Evolutionary conservation across 1,139 yeast species (phyloP), one percentile per base, ranked within the genome.

Genomic region (Taiozyma sp.): DNA sequence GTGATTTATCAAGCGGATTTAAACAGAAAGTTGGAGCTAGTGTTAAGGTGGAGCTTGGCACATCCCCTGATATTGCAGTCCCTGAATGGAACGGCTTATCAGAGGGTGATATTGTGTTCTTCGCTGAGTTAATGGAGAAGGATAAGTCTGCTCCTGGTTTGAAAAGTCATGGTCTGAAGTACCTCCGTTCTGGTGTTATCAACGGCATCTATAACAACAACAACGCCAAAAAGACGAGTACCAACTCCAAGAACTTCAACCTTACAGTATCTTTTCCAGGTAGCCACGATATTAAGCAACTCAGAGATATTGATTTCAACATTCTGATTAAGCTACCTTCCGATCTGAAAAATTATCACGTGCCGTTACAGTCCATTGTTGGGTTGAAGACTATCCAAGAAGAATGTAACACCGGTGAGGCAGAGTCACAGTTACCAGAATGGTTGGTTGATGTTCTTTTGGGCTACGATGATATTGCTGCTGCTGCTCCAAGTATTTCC

Each of bases 361-460:
- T 12, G 4, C 10, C 28, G 3, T 39, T 55, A 8, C 13, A 45
- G 24, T 10, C 29, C 10, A 43, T 54, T 2, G 12, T 22, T 1
- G 22, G 47, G 2, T 14, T 44, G 2, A 28, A 46, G 4, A 42
- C 49, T 10, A 10, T 19, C 6, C 36, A 14, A 7, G 14, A 28
- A 9, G 52, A 50, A 9, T 39, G 40, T 19, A 4, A 28, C 2
- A 13, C 54, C 1, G 36, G 8, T n/a, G 36, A 32, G 4, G 19
- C 3, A 32, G 36, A n/a, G 1, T 14, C 19, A 32, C 19, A 6
- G 19, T 7, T 32, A 32, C 78, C 78, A 0, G 61, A 61, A 1
- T 75, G 76, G 76, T 50, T 74, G 0, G 48, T 59, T 27, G 74
- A 72, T 41, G 56, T 61, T 13, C 61, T 72, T 34, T 46, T 74